phyloP scores from a whole-genome alignment of 2,329 filamentous ascomycete species.

The Beauveria bassiana region DNA sequence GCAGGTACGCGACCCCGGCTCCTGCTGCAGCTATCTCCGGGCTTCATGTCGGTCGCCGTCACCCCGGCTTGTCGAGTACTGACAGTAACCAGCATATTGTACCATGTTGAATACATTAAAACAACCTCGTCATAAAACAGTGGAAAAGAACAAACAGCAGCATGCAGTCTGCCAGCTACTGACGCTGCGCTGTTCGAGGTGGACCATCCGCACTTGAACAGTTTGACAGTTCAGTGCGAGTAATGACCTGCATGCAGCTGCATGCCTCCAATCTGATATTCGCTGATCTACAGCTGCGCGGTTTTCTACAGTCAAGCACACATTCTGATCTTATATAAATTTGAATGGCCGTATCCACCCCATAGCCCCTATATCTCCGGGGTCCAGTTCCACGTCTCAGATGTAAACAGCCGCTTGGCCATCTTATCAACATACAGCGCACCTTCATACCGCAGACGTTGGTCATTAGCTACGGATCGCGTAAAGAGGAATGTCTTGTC shows the following conservation, averaged over 20 bases:
- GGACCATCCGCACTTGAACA: background rate
- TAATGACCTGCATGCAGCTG: conserved; percentile 10
- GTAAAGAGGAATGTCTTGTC: conserved; percentile 40
- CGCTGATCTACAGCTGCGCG: background rate
- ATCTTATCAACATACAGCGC: conserved; percentile 42
- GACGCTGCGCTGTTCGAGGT: background rate
- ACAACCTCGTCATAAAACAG: background rate
- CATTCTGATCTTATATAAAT: conserved; percentile 10
- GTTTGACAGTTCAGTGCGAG: background rate
- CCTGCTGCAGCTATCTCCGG: no score
- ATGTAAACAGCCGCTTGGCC: conserved; percentile 47
- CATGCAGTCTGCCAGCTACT: no score
- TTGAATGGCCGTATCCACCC: background rate
- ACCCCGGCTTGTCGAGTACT: background rate
- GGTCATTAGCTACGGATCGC: conserved; percentile 40
- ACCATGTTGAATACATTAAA: background rate
- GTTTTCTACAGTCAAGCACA: background rate
- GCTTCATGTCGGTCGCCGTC: background rate
- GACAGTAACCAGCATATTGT: background rate
- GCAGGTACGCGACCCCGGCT: background rate
- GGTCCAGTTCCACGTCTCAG: conserved; percentile 53
- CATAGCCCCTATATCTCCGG: conserved; percentile 30
- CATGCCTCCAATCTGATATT: background rate
- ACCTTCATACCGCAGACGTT: conserved; percentile 41
- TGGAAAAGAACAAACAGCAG: background rate